A percentile compares a stretch with the other conserved stretches of the same genome.
Evolutionary conservation across 768 basidiomycete species (phyloP).

Genomic region (Chalciporus piperatus): DNA sequence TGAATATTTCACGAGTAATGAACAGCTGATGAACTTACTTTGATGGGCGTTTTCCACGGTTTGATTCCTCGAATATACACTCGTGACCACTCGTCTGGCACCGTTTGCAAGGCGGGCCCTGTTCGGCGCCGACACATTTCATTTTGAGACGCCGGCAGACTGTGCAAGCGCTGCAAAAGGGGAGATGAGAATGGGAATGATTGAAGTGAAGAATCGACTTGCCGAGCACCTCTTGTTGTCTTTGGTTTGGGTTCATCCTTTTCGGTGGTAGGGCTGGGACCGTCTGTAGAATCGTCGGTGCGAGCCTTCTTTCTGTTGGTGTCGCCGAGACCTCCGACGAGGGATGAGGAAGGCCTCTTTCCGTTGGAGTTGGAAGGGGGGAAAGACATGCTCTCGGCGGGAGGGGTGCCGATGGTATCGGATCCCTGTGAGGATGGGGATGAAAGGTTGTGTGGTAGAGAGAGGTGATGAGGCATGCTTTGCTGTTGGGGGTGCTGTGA

Average conservation of each 20-base stretch:
- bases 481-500: constrained; percentile 47
- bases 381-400: constrained; percentile 56
- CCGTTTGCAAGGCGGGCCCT: constrained; percentile 89
- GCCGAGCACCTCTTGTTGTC: constrained; percentile 85
- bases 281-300: constrained; percentile 52
- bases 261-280: constrained; percentile 51
- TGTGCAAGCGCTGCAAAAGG: constrained; percentile 69
- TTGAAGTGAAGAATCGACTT: constrained; percentile 17
- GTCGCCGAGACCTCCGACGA: constrained; percentile 37
- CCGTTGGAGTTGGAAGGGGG: constrained; percentile 55
- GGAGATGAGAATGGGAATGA: constrained; percentile 7
- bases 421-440: constrained; percentile 82
- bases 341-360: constrained; percentile 61
- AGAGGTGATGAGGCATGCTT: constrained; percentile 54
- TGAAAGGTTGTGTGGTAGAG: constrained; percentile 58
- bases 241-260: constrained; percentile 75
- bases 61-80: constrained; percentile 96
- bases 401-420: constrained; percentile 71
- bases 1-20: constrained; percentile 25
- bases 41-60: constrained; percentile 86
- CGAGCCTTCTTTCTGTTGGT: constrained; percentile 54
- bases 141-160: constrained; percentile 91
- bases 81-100: constrained; percentile 78
- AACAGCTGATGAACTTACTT: constrained; percentile 48
- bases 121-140: constrained; percentile 90